A percentile compares a stretch with the other conserved stretches of the same genome.
Evolutionary conservation across 2,329 filamentous ascomycete genomes (phyloP).

Genomic region (Ceratocystis eucalypticola): DNA sequence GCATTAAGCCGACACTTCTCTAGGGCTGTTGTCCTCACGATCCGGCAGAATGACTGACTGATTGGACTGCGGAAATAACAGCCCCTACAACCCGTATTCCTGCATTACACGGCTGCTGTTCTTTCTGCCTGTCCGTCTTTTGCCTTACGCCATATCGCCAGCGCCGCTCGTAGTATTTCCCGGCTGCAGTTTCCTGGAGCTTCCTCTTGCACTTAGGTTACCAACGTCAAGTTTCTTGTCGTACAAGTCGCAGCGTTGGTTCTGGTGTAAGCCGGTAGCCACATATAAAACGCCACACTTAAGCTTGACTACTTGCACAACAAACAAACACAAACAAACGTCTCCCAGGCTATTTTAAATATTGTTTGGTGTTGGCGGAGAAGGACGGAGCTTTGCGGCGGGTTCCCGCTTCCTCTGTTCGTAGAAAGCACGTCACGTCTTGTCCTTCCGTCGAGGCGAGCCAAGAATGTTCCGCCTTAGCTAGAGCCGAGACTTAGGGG

Average conservation of each 20-base stretch:
- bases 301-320: not conserved
- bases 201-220: not conserved
- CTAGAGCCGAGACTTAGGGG: not conserved
- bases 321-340: no score
- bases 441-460: not conserved
- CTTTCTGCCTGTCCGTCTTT: no score
- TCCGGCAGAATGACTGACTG: no score
- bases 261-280: not conserved
- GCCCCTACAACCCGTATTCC: no score
- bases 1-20: no score
- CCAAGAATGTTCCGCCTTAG: not conserved
- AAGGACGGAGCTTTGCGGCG: not conserved
- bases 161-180: no score
- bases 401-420: not conserved
- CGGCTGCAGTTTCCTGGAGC: no score
- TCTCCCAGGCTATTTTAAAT: no score
- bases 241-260: not conserved
- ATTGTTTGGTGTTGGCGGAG: not conserved
- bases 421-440: not conserved
- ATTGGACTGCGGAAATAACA: no score
- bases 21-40: no score
- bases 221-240: not conserved
- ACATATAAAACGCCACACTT: not conserved
- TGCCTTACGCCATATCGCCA: no score
- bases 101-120: no score